A percentile compares a stretch with the other conserved stretches of the same genome.
Evolutionary conservation across 805 yeast species (phyloP).

Genomic region (Jamesozyma rosinii): DNA sequence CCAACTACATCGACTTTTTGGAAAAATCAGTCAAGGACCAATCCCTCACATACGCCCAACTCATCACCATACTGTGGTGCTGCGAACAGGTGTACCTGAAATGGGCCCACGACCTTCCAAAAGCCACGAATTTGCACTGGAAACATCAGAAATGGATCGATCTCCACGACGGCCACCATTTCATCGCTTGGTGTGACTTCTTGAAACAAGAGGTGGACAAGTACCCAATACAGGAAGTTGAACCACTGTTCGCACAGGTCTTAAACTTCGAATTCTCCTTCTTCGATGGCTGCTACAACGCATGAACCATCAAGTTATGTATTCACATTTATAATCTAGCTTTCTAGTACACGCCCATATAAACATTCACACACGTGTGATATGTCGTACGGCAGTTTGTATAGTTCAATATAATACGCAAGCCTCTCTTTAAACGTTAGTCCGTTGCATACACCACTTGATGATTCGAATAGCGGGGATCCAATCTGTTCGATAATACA

Average conservation of each 20-base stretch:
- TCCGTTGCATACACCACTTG: conserved; percentile 53
- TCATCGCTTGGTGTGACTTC: conserved; percentile 41
- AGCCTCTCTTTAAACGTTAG: conserved; percentile 37
- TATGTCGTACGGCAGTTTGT: not conserved
- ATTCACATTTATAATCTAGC: conserved; percentile 4
- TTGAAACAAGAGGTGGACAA: conserved; percentile 36
- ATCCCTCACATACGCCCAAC: conserved; percentile 32
- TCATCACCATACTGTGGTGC: conserved; percentile 37
- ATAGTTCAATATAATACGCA: conserved; percentile 26
- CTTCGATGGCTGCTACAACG: conserved; percentile 40
- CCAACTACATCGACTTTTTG: conserved; percentile 32
- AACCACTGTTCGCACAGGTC: conserved; percentile 29
- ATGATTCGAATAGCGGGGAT: conserved; percentile 38
- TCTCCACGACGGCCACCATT: conserved; percentile 42
- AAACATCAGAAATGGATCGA: conserved; percentile 44
- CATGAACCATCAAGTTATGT: conserved; percentile 5
- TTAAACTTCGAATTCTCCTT: conserved; percentile 37
- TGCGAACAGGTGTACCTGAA: conserved; percentile 44
- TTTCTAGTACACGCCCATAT: no score
- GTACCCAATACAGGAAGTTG: conserved; percentile 25
- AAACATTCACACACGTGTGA: no score
- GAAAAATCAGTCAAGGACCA: conserved; percentile 24
- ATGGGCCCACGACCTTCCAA: conserved; percentile 40
- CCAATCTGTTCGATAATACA: conserved; percentile 76
- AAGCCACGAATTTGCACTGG: conserved; percentile 31